Evolutionary conservation across 2,329 filamentous ascomycete genomes (phyloP).

Genomic region (Pseudofabraea citricarpa): DNA sequence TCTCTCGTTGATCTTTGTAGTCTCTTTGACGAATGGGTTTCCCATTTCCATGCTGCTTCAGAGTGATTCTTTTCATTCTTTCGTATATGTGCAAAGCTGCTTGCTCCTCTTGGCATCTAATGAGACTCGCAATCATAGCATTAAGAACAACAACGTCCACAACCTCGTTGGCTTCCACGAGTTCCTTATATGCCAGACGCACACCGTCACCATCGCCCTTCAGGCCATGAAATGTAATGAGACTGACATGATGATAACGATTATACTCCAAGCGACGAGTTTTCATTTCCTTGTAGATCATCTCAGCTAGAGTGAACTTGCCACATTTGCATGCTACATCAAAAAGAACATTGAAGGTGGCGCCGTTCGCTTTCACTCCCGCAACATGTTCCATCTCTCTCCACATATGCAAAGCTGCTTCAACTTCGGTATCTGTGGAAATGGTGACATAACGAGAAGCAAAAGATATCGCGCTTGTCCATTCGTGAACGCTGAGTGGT

Average conservation of each 20-base stretch:
- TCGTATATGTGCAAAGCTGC: constrained; percentile 78
- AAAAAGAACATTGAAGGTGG: constrained; percentile 94
- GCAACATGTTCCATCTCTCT: constrained; percentile 79
- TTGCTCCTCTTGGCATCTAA: constrained; percentile 69
- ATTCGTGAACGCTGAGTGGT: constrained; percentile 62
- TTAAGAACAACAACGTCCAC: constrained; percentile 86
- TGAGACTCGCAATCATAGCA: constrained; percentile 73
- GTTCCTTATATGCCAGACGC: constrained; percentile 71
- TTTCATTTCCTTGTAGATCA: constrained; percentile 78
- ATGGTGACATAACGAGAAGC: constrained; percentile 65
- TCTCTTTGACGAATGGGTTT: constrained; percentile 27
- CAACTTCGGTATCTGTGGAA: constrained; percentile 53
- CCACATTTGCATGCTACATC: constrained; percentile 81
- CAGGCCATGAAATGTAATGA: constrained; percentile 82
- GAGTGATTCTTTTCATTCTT: constrained; percentile 74
- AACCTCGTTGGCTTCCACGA: constrained; percentile 81
- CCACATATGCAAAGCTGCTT: constrained; percentile 75
- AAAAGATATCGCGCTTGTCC: constrained; percentile 80
- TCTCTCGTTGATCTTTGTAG: constrained; percentile 27
- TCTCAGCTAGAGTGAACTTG: constrained; percentile 78
- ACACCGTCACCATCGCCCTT: constrained; percentile 69
- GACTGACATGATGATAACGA: constrained; percentile 74
- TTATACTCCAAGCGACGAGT: constrained; percentile 63
- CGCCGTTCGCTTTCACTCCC: constrained; percentile 58
- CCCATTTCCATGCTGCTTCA: constrained; percentile 15